Evolutionary conservation across 1,139 yeast species (phyloP).

Genomic region (Blastobotrys elegans): DNA sequence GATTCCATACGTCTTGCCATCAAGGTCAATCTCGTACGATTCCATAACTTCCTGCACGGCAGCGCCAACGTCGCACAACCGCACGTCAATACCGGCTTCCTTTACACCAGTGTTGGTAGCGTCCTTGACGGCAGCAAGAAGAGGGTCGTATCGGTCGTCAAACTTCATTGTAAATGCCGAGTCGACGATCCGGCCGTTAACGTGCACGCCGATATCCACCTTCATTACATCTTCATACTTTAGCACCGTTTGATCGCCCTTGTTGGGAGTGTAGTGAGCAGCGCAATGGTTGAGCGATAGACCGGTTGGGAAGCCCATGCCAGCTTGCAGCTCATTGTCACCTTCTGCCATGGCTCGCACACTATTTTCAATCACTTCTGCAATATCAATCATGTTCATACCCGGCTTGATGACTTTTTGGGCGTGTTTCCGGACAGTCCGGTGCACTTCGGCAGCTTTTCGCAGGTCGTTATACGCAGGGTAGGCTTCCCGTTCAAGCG

Average conservation of each 20-base stretch:
- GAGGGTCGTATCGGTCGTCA: conserved; percentile 73
- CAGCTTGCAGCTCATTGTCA: conserved; percentile 62
- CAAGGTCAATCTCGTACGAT: conserved; percentile 83
- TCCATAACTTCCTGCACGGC: conserved; percentile 98
- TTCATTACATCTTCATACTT: conserved; percentile 90
- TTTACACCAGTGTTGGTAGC: conserved; percentile 93
- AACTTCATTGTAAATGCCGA: conserved; percentile 93
- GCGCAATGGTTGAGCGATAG: conserved; percentile 90
- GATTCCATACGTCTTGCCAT: conserved; percentile 80
- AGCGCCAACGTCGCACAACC: conserved; percentile 92
- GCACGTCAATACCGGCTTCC: conserved; percentile 94
- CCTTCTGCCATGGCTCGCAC: conserved; percentile 68
- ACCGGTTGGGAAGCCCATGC: conserved; percentile 98
- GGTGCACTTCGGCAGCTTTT: conserved; percentile 92
- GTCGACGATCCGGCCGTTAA: conserved; percentile 92
- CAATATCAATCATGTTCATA: conserved; percentile 85
- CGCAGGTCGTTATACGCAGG: conserved; percentile 81
- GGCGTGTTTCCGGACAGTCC: conserved; percentile 82
- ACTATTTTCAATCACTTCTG: conserved; percentile 81
- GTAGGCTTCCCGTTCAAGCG: conserved; percentile 63
- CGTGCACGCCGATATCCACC: conserved; percentile 96
- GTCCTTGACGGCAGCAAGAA: conserved; percentile 78
- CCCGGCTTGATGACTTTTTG: conserved; percentile 79
- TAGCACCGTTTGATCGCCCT: conserved; percentile 81
- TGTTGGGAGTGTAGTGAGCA: conserved; percentile 96